Evolutionary conservation across 441 rosid species (phyloP), one percentile per base, ranked within the genome.

Genomic region (Capsella rubella): DNA sequence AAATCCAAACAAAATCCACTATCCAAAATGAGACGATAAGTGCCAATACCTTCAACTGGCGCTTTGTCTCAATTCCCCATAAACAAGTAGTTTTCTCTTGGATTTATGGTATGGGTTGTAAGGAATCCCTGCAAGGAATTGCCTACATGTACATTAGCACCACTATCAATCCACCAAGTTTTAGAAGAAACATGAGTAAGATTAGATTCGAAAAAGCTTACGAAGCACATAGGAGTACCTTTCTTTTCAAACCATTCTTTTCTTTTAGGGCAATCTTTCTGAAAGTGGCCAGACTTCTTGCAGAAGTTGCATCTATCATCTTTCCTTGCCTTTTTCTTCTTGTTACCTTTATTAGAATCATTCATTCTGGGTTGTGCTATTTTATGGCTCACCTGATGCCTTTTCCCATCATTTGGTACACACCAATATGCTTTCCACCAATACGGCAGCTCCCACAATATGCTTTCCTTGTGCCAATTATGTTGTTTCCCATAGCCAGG

Each of bases 191-290:
- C 25, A 21, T 21, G 25, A 21, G 25, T 21, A 21, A 21, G 25
- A 21, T 64, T 54, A 28, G 34, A 40, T 67, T 67, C 18, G 2
- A 28, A 68, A 68, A 42, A 67, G 4, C 42, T 42, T 29, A 68
- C 39, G 9, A 1, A 42, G 54, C 72, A 32, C 53, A 16, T 29
- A 55, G 1, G 9, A 5, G 55, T 68, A 68, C 32, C 55, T 43
- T 55, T 68, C 14, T 43, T 68, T 68, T 68, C 32, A 1, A 68
- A 55, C 54, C 43, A 55, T 29, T 67, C 37, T 55, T 12, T 55
- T 43, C 34, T 31, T 68, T 55, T 68, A 42, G 10, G 0, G 45
- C 21, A 68, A 31, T 55, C 15, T 27, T 52, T 52, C 28, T 39
- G 39, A 52, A 67, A 67, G 28, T 67, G 50, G 14, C 27, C 15